Conservation (phyloP, 2,329 filamentous ascomycete genomes). For the Sporothrix schenckii region DNA sequence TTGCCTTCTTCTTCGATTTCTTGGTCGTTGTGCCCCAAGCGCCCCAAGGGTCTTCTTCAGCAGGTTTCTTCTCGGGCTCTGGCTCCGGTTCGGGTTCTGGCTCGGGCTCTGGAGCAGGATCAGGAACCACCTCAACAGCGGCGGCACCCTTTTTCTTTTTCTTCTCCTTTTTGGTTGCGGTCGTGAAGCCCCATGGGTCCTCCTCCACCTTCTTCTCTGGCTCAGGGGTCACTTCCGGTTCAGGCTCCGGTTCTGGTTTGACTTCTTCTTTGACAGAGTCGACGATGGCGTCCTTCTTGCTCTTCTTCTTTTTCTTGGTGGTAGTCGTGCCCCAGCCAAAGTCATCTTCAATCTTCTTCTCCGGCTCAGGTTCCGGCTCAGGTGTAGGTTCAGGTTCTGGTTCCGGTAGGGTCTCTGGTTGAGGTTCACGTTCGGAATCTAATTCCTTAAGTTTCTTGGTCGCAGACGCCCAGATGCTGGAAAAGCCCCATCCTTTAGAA, state of each 20-base stretch:
- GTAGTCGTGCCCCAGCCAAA: slow-evolving; percentile 39
- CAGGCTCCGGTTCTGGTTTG: slow-evolving; percentile 16
- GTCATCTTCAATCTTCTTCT: slow-evolving; percentile 33
- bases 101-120: slow-evolving; percentile 20
- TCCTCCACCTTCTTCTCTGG: slow-evolving; percentile 20
- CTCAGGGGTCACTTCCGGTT: slow-evolving; percentile 19
- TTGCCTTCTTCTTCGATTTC: slow-evolving; percentile 46
- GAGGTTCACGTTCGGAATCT: slow-evolving; percentile 35
- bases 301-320: slow-evolving; percentile 40
- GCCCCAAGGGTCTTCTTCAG: slow-evolving; percentile 31
- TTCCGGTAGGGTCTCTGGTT: slow-evolving; percentile 28
- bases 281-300: slow-evolving; percentile 30
- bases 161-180: slow-evolving; percentile 36
- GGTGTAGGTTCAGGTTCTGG: slow-evolving; percentile 31
- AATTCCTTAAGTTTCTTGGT: slow-evolving; percentile 29
- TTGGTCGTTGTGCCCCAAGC: slow-evolving; percentile 40
- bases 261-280: slow-evolving; percentile 5
- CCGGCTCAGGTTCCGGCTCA: slow-evolving; percentile 29
- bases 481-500: slow-evolving; percentile 15
- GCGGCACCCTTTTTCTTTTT: slow-evolving; percentile 37
- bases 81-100: slow-evolving; percentile 25
- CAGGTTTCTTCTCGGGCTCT: slow-evolving; percentile 12
- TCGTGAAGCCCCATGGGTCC: slow-evolving; percentile 17
- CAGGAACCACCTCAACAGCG: not conserved
- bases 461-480: slow-evolving; percentile 20